Conservation (phyloP, 805 yeast species). For the Candida railenensis region DNA sequence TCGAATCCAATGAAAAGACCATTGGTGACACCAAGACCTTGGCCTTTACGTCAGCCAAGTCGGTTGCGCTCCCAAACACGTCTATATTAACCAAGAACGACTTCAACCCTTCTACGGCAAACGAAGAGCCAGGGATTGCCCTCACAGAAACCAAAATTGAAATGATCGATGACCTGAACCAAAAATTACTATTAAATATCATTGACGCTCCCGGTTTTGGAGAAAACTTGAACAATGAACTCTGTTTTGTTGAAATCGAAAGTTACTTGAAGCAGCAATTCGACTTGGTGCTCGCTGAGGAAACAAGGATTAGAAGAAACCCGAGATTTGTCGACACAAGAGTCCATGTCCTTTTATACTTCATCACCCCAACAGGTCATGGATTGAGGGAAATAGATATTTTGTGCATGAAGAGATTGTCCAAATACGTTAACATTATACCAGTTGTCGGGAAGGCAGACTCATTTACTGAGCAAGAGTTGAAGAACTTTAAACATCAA, state of each 20-base stretch:
- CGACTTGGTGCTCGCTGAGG: conserved; percentile 79
- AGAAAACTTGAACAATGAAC: conserved; percentile 66
- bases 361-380: conserved; percentile 77
- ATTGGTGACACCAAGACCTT: conserved; percentile 47
- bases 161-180: conserved; percentile 57
- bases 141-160: conserved; percentile 66
- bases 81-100: conserved; percentile 52
- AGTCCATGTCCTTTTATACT: conserved; percentile 75
- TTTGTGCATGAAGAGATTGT: conserved; percentile 64
- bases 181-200: conserved; percentile 55
- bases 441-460: conserved; percentile 86
- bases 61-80: conserved; percentile 54
- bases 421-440: conserved; percentile 74
- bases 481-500: conserved; percentile 57
- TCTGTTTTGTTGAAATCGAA: conserved; percentile 66
- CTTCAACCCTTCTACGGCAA: conserved; percentile 60
- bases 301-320: conserved; percentile 81
- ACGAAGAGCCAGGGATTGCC: conserved; percentile 73
- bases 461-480: conserved; percentile 67
- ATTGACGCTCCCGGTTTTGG: conserved; percentile 79
- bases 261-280: conserved; percentile 73
- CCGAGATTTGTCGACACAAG: conserved; percentile 78
- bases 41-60: conserved; percentile 56
- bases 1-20: conserved; percentile 25
- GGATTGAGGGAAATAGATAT: conserved; percentile 77